phyloP scores from a whole-genome alignment of 2,329 filamentous ascomycete genomes.

The Ascomycota sp. region DNA sequence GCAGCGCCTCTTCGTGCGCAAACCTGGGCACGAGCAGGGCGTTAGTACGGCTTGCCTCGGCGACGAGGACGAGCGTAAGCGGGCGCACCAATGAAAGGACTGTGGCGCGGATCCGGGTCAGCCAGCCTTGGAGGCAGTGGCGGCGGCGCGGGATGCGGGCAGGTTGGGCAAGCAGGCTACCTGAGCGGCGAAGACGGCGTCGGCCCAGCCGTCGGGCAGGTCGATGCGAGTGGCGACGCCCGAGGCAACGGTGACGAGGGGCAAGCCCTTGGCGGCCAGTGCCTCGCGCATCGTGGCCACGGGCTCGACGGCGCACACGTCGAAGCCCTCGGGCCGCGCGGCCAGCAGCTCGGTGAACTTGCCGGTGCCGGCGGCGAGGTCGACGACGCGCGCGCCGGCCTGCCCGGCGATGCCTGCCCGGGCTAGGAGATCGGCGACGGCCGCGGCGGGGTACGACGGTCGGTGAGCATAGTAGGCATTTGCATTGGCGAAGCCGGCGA shows the following conservation, averaged over 20 bases:
- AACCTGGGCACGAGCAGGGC: too few relatives aligned
- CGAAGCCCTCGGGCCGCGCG: constrained; percentile 33
- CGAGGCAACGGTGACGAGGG: constrained; percentile 29
- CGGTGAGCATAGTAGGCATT: constrained; percentile 45
- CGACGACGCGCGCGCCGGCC: constrained; percentile 30
- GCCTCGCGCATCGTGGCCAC: constrained; percentile 42
- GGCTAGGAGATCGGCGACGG: constrained; percentile 35
- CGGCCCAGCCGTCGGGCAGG: constrained; percentile 34
- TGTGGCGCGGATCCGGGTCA: too few relatives aligned
- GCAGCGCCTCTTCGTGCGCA: constrained; percentile 37
- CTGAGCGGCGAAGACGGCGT: constrained; percentile 48
- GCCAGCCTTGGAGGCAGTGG: too few relatives aligned
- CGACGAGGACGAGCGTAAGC: too few relatives aligned
- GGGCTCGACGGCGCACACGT: constrained; percentile 43
- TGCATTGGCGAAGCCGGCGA: constrained; percentile 44
- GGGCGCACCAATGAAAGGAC: constrained; percentile 37
- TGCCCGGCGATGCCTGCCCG: constrained; percentile 29
- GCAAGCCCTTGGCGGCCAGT: constrained; percentile 35
- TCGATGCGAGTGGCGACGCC: constrained; percentile 39
- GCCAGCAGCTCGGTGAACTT: constrained; percentile 48
- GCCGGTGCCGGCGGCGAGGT: constrained; percentile 48
- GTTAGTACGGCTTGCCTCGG: too few relatives aligned
- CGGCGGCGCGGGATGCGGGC: too few relatives aligned
- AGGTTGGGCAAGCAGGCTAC: too few relatives aligned
- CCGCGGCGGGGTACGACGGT: constrained; percentile 41